A percentile compares a stretch with the other conserved stretches of the same genome.
Conservation (phyloP, 1,139 yeast species). For the Kluyveromyces sp. region DNA sequence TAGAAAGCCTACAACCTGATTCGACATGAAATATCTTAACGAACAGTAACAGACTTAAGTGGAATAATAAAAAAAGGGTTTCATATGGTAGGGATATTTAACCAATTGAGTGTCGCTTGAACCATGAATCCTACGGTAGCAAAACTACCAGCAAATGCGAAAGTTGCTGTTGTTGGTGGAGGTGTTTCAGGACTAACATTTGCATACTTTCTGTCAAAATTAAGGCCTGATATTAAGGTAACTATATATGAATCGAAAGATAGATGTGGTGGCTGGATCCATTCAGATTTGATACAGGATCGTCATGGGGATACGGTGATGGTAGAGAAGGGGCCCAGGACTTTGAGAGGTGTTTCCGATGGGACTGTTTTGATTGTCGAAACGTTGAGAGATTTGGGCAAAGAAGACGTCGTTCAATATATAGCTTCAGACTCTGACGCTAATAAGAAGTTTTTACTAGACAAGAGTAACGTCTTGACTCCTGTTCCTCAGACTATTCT, state of each 20-base stretch:
- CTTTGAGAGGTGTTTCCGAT: slow-evolving; percentile 60
- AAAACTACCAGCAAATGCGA: slow-evolving; percentile 30
- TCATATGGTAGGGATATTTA: too few relatives aligned
- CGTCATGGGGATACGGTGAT: slow-evolving; percentile 25
- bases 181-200: slow-evolving; percentile 83
- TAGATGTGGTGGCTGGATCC: slow-evolving; percentile 76
- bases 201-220: slow-evolving; percentile 60
- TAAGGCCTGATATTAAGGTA: slow-evolving; percentile 66
- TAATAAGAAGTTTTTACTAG: slow-evolving; percentile 53
- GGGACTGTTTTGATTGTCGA: slow-evolving; percentile 60
- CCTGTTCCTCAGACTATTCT: slow-evolving; percentile 41
- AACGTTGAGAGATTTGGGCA: slow-evolving; percentile 40
- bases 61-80: too few relatives aligned
- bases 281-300: slow-evolving; percentile 35
- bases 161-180: slow-evolving; percentile 69
- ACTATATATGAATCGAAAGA: slow-evolving; percentile 49
- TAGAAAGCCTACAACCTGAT: too few relatives aligned
- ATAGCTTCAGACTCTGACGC: slow-evolving; percentile 45
- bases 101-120: not conserved
- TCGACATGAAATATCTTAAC: too few relatives aligned
- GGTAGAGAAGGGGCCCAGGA: slow-evolving; percentile 70
- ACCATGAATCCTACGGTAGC: slow-evolving; percentile 5
- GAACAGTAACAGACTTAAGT: too few relatives aligned
- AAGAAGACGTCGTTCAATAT: slow-evolving; percentile 39
- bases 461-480: slow-evolving; percentile 34